These are phyloP conservation scores for Saccharomyces eubayanus DNA, from an alignment of 805 yeast genomes.

Conservation along the genomic window DNA sequence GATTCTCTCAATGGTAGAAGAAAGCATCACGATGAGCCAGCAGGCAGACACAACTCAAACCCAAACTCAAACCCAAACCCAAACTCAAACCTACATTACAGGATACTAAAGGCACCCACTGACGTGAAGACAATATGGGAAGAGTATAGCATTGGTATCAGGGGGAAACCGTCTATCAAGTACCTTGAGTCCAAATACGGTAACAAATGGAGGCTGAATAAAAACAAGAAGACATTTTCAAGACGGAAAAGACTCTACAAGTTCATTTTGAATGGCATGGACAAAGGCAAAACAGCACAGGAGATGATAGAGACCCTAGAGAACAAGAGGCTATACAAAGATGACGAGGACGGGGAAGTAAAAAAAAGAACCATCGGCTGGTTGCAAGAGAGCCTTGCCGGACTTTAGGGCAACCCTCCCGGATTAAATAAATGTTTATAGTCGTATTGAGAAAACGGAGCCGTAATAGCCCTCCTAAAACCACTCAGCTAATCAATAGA, in stretches of 20 bases:
- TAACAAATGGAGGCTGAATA: conserved; percentile 35
- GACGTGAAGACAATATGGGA: conserved; percentile 32
- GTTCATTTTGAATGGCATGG: conserved; percentile 29
- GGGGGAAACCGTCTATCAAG: conserved; percentile 36
- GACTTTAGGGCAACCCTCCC: conserved; percentile 12
- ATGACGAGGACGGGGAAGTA: conserved; percentile 29
- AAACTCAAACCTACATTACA: conserved; percentile 10
- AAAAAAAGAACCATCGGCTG: conserved; percentile 32
- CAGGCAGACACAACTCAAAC: not conserved
- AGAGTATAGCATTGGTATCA: conserved; percentile 35
- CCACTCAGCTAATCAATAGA: not conserved
- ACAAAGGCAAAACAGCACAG: conserved; percentile 29
- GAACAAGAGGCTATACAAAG: conserved; percentile 24
- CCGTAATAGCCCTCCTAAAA: not conserved
- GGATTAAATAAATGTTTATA: not conserved
- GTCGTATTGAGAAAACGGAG: not conserved
- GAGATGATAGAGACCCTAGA: conserved; percentile 28
- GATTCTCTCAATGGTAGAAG: not conserved
- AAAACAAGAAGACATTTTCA: conserved; percentile 30
- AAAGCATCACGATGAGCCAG: not conserved
- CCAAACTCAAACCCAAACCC: not conserved
- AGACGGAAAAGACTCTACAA: conserved; percentile 32
- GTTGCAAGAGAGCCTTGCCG: conserved; percentile 31
- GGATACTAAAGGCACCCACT: conserved; percentile 29
- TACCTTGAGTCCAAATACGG: conserved; percentile 36